These are phyloP conservation scores for Kurtzmaniella fragi DNA, from an alignment of 805 yeast genomes.

Conservation along the genomic window DNA sequence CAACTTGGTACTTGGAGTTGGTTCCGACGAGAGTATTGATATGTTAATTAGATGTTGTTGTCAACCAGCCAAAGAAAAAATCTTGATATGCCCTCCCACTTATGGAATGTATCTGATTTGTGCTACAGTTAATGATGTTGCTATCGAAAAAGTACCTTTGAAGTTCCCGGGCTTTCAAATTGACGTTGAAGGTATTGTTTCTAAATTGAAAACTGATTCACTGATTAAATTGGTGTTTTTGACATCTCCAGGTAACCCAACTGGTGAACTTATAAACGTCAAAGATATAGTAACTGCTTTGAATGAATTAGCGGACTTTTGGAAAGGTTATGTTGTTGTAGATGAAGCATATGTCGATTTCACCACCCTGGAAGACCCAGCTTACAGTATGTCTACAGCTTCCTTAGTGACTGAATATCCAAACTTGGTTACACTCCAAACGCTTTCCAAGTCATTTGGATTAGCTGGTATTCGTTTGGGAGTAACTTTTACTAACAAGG, in stretches of 20 bases:
- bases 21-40: slow-evolving; percentile 95
- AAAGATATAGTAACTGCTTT: slow-evolving; percentile 33
- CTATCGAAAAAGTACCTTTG: slow-evolving; percentile 68
- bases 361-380: slow-evolving; percentile 9
- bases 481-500: slow-evolving; percentile 59
- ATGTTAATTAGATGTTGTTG: slow-evolving; percentile 81
- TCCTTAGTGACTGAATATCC: slow-evolving; percentile 79
- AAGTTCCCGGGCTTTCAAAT: slow-evolving; percentile 47
- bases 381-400: slow-evolving; percentile 45
- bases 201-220: slow-evolving; percentile 49
- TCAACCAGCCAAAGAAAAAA: slow-evolving; percentile 74
- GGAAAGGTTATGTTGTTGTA: slow-evolving; percentile 77
- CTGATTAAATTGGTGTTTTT: slow-evolving; percentile 70
- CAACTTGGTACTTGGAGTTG: slow-evolving; percentile 90
- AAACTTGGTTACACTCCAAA: slow-evolving; percentile 83
- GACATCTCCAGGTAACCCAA: slow-evolving; percentile 97
- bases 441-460: slow-evolving; percentile 92
- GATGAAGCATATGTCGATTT: slow-evolving; percentile 98
- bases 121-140: slow-evolving; percentile 86
- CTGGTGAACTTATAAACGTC: slow-evolving; percentile 60
- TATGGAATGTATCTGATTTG: slow-evolving; percentile 96
- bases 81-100: slow-evolving; percentile 89
- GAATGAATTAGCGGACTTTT: slow-evolving; percentile 40
- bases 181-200: slow-evolving; percentile 50
- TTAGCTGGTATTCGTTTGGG: slow-evolving; percentile 94